phyloP scores from a whole-genome alignment of 2,329 filamentous ascomycete genomes.

The Ampelomyces quisqualis region DNA sequence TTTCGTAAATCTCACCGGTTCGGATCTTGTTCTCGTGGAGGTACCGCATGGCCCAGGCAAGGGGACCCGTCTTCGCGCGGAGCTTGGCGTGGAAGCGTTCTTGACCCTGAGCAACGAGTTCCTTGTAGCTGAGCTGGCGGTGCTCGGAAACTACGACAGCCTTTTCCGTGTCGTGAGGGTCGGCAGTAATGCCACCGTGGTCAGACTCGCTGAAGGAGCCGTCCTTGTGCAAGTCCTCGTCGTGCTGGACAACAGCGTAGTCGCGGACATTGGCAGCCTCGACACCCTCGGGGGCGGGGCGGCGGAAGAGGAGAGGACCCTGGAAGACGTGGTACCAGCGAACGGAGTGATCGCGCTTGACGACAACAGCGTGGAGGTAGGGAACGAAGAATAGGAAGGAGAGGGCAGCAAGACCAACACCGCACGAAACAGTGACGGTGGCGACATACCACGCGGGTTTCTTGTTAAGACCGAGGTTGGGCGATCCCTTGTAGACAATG shows the following conservation, averaged over 20 bases:
- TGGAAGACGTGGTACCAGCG: conserved; percentile 63
- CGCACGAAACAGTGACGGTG: conserved; percentile 64
- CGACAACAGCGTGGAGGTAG: conserved; percentile 64
- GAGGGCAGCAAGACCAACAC: conserved; percentile 60
- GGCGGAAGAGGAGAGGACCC: conserved; percentile 61
- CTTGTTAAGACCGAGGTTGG: conserved; percentile 63
- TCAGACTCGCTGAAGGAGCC: conserved; percentile 33
- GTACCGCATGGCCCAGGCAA: conserved; percentile 81
- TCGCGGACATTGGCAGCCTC: conserved; percentile 65
- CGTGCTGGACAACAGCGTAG: conserved; percentile 73
- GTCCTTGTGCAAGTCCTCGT: conserved; percentile 48
- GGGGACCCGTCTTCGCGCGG: conserved; percentile 61
- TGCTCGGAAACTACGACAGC: conserved; percentile 47
- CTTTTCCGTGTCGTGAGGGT: conserved; percentile 36
- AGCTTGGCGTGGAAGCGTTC: conserved; percentile 64
- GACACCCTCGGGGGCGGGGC: conserved; percentile 56
- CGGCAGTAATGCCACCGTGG: conserved; percentile 26
- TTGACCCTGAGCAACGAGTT: conserved; percentile 60
- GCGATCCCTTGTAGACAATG: conserved; percentile 79
- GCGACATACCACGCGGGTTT: conserved; percentile 69
- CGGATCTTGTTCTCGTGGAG: conserved; percentile 74
- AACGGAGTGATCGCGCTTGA: conserved; percentile 67
- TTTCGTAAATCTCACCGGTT: conserved; percentile 71
- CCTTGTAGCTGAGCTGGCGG: conserved; percentile 60
- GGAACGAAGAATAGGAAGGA: conserved; percentile 72